A percentile compares a stretch with the other conserved stretches of the same genome.
phyloP scores from a whole-genome alignment of 139 green algal species.

The Chlorella sp. region DNA sequence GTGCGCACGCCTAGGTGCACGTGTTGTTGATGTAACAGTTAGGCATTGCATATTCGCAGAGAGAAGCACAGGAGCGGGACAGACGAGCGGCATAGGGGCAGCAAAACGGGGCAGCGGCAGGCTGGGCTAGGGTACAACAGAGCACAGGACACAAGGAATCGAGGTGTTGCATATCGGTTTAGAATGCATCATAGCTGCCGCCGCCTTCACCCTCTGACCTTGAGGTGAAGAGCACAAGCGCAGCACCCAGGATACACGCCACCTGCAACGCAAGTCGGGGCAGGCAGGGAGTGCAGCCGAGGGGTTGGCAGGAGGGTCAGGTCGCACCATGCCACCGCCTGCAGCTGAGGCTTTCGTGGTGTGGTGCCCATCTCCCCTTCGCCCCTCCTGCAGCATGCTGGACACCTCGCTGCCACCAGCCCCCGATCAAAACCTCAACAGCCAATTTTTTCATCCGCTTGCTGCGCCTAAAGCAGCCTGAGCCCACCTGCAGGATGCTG shows the following conservation, averaged over 20 bases:
- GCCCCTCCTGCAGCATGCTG: not conserved
- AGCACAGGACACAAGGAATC: no score
- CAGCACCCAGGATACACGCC: slow-evolving; percentile 71
- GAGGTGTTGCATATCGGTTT: not conserved
- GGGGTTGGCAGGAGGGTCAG: not conserved
- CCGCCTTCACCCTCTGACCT: slow-evolving; percentile 55
- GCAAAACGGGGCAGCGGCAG: not conserved
- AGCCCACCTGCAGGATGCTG: slow-evolving; percentile 24
- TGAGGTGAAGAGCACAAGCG: slow-evolving; percentile 79
- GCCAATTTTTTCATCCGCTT: not conserved
- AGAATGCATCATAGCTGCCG: slow-evolving; percentile 48
- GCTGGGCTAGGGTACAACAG: no score
- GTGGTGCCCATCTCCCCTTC: not conserved
- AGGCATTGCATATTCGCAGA: no score
- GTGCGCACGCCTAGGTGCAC: no score
- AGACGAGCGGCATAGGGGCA: not conserved
- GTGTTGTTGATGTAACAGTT: no score
- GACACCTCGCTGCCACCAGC: not conserved
- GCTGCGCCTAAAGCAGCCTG: no score
- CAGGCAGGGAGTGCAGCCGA: not conserved
- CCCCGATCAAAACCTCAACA: no score
- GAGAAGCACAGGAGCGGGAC: not conserved
- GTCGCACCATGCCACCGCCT: not conserved
- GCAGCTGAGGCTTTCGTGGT: no score
- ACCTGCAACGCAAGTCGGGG: slow-evolving; percentile 9